Evolutionary conservation across 75 land plant genomes (phyloP).

Genomic region (Sequoia sempervirens): DNA sequence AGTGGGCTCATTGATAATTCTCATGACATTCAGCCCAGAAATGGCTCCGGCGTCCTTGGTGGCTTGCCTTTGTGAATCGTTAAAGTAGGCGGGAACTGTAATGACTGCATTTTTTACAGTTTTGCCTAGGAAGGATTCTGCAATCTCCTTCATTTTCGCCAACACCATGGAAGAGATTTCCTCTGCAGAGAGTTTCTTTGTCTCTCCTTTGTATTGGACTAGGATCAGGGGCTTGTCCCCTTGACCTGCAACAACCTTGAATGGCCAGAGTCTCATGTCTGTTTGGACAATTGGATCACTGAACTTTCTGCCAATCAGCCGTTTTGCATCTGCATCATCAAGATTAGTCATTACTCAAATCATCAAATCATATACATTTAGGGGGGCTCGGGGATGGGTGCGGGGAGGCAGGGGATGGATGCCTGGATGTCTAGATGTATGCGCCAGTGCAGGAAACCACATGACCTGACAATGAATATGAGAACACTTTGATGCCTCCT

Average conservation of each 20-base stretch:
- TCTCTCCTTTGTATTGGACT: conserved; percentile 40
- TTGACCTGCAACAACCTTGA: conserved; percentile 35
- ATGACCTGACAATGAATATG: no score
- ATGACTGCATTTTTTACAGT: conserved; percentile 46
- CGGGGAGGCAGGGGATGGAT: no score
- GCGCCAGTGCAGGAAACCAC: no score
- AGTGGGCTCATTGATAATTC: conserved; percentile 40
- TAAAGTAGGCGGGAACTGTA: conserved; percentile 40
- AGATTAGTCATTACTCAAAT: not conserved
- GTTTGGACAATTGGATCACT: conserved; percentile 36
- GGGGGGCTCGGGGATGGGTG: no score
- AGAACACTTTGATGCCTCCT: no score
- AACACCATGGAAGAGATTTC: conserved; percentile 48
- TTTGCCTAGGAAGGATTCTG: conserved; percentile 39
- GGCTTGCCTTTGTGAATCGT: conserved; percentile 31
- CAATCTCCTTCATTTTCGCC: conserved; percentile 46
- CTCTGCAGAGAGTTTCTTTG: conserved; percentile 41
- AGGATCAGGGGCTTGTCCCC: conserved; percentile 44
- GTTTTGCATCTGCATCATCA: conserved; percentile 17
- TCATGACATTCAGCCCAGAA: conserved; percentile 29
- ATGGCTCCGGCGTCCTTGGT: conserved; percentile 41
- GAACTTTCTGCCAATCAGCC: conserved; percentile 17
- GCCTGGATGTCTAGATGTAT: no score
- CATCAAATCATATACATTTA: no score
- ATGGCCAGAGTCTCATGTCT: conserved; percentile 41